These are phyloP conservation scores for Fusarium papillatum DNA, from an alignment of 2,329 filamentous ascomycete genomes.

Conservation along the genomic window DNA sequence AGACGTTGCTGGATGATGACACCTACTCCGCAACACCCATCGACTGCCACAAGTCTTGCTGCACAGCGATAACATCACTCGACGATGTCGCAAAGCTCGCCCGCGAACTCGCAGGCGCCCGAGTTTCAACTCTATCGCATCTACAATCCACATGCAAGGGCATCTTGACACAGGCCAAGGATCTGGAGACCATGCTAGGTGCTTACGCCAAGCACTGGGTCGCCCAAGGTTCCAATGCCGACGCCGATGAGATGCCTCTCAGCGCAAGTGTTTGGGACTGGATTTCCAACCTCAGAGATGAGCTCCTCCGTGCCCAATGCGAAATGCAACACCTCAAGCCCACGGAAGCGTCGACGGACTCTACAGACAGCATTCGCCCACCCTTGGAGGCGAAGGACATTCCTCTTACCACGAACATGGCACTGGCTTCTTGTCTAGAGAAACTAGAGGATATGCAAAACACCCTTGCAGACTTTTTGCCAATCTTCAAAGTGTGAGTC, in stretches of 20 bases:
- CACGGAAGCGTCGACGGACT: background rate
- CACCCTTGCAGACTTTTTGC: slow-evolving; percentile 24
- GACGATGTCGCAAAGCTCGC: slow-evolving; percentile 3
- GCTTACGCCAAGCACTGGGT: slow-evolving; percentile 30
- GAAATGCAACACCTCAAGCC: slow-evolving; percentile 5
- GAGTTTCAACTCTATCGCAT: slow-evolving; percentile 30
- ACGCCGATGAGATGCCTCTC: slow-evolving; percentile 26
- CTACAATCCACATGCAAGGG: slow-evolving; percentile 26
- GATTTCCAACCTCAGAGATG: slow-evolving; percentile 7
- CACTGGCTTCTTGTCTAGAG: slow-evolving; percentile 11
- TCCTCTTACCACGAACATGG: slow-evolving; percentile 16
- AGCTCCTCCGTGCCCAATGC: background rate
- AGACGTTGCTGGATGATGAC: background rate
- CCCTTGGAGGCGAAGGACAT: slow-evolving; percentile 7
- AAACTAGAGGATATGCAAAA: slow-evolving; percentile 14
- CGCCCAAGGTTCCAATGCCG: slow-evolving; percentile 13
- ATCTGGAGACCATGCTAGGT: slow-evolving; percentile 32
- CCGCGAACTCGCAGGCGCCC: slow-evolving; percentile 10
- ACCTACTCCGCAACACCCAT: background rate
- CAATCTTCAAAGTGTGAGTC: slow-evolving; percentile 39
- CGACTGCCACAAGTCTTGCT: slow-evolving; percentile 24
- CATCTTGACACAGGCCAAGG: slow-evolving; percentile 19
- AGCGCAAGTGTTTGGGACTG: slow-evolving; percentile 28
- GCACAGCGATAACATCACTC: background rate
- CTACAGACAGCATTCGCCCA: background rate